A percentile compares a stretch with the other conserved stretches of the same genome.
These are phyloP conservation scores for Helianthus tuberosus DNA, from an alignment of 129 eudicot genomes.

Conservation along the genomic window DNA sequence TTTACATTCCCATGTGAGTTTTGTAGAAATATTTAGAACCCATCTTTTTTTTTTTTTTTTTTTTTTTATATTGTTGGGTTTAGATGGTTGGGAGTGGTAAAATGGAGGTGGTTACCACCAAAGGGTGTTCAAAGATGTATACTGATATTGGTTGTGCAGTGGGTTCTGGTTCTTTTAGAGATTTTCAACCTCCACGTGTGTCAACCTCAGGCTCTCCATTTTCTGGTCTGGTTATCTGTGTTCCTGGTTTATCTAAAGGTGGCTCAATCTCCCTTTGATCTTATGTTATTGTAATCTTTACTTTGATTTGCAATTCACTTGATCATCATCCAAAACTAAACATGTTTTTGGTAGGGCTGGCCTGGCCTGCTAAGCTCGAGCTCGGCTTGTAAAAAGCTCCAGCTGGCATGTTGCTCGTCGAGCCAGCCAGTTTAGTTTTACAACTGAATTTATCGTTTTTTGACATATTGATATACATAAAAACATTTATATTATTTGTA, in stretches of 20 bases:
- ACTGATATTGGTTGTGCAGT: conserved; percentile 42
- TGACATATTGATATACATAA: too few species aligned
- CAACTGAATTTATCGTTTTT: too few species aligned
- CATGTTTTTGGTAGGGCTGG: neutral
- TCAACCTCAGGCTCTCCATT: conserved; percentile 53
- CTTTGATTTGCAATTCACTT: too few species aligned
- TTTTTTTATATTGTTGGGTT: conserved; percentile 3
- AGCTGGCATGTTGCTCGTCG: too few species aligned
- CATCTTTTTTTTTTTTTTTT: conserved; percentile 7
- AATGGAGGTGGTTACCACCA: conserved; percentile 64
- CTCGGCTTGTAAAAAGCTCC: too few species aligned
- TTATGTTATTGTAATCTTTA: neutral
- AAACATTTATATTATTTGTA: too few species aligned
- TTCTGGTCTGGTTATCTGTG: conserved; percentile 81
- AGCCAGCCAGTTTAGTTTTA: too few species aligned
- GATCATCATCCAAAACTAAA: too few species aligned
- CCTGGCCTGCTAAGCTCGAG: too few species aligned
- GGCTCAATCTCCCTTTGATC: conserved; percentile 1
- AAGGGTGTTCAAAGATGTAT: conserved; percentile 75
- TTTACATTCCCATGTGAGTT: neutral
- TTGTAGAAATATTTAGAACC: conserved; percentile 12
- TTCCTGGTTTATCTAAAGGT: conserved; percentile 94
- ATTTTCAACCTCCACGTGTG: conserved; percentile 44
- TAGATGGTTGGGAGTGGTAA: conserved; percentile 46
- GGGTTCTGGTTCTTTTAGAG: conserved; percentile 42